A percentile compares a stretch with the other conserved stretches of the same genome.
Conservation (phyloP, 148 eudicot genomes). For the Bassia scoparia region DNA sequence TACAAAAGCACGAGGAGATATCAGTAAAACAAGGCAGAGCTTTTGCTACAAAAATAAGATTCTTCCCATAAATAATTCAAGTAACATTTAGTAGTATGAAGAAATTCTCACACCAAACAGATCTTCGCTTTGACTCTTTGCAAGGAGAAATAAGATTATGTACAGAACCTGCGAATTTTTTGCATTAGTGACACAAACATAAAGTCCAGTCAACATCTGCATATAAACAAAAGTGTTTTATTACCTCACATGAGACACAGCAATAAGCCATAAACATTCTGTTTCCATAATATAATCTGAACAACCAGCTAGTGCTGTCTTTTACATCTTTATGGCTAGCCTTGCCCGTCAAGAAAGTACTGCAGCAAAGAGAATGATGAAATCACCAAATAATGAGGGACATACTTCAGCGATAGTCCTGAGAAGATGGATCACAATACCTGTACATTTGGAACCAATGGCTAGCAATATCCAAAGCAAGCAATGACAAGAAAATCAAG, state of each 20-base stretch:
- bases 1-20: no score
- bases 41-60: no score
- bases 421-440: conserved; percentile 33
- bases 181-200: not conserved
- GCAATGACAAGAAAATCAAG: conserved; percentile 70
- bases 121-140: conserved; percentile 56
- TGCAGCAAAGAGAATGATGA: conserved; percentile 38
- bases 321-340: conserved; percentile 91
- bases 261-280: conserved; percentile 88
- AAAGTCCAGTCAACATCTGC: not conserved
- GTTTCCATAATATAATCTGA: conserved; percentile 76
- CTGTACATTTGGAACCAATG: conserved; percentile 99
- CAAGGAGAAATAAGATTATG: conserved; percentile 73
- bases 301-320: conserved; percentile 87
- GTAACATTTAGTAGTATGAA: no score
- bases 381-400: not conserved
- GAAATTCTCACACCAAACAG: conserved; percentile 55
- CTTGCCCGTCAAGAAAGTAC: conserved; percentile 90
- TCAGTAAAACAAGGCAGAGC: no score
- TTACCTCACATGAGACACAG: conserved; percentile 94
- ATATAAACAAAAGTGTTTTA: not conserved
- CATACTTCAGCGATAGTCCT: not conserved
- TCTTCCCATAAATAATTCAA: no score
- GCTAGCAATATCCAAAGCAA: conserved; percentile 91
- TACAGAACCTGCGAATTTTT: conserved; percentile 64